Evolutionary conservation across 805 yeast species (phyloP).

Genomic region (Wickerhamiella shivajii): DNA sequence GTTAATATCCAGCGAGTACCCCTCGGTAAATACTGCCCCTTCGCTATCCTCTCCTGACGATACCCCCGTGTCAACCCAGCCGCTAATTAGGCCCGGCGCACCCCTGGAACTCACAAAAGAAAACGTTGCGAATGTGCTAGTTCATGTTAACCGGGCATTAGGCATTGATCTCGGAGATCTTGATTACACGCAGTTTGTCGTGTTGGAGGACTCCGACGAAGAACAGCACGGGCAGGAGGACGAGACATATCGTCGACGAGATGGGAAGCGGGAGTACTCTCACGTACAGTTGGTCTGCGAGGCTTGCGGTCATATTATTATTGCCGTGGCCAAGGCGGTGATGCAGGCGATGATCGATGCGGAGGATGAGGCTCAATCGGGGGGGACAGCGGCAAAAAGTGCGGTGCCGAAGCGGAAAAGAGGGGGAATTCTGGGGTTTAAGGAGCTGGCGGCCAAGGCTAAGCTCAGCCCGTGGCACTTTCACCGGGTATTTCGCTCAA

Average conservation of each 20-base stretch:
- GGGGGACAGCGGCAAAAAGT: slow-evolving; percentile 11
- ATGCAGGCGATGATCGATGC: slow-evolving; percentile 21
- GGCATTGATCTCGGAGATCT: slow-evolving; percentile 17
- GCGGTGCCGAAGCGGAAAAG: slow-evolving; percentile 24
- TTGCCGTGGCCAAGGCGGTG: slow-evolving; percentile 50
- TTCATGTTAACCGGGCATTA: slow-evolving; percentile 13
- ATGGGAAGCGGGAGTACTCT: slow-evolving; percentile 16
- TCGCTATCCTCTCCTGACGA: too few relatives aligned
- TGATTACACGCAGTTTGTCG: slow-evolving; percentile 15
- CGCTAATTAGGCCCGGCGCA: too few relatives aligned
- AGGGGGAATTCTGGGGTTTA: slow-evolving; percentile 39
- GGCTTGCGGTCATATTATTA: slow-evolving; percentile 72
- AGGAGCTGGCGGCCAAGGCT: slow-evolving; percentile 74
- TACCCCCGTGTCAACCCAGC: too few relatives aligned
- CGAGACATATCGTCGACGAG: slow-evolving; percentile 5
- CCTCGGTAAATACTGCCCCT: too few relatives aligned
- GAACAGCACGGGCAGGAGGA: slow-evolving; percentile 6
- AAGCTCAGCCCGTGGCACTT: slow-evolving; percentile 85
- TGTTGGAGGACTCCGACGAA: slow-evolving; percentile 8
- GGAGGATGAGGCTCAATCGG: slow-evolving; percentile 13
- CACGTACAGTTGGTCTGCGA: slow-evolving; percentile 55
- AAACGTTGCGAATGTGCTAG: slow-evolving; percentile 3
- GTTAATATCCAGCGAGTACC: too few relatives aligned
- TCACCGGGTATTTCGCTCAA: slow-evolving; percentile 76
- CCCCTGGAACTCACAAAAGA: slow-evolving; percentile 4